Evolutionary conservation across 768 basidiomycete species (phyloP).

Genomic region (Suillus subalutaceus): DNA sequence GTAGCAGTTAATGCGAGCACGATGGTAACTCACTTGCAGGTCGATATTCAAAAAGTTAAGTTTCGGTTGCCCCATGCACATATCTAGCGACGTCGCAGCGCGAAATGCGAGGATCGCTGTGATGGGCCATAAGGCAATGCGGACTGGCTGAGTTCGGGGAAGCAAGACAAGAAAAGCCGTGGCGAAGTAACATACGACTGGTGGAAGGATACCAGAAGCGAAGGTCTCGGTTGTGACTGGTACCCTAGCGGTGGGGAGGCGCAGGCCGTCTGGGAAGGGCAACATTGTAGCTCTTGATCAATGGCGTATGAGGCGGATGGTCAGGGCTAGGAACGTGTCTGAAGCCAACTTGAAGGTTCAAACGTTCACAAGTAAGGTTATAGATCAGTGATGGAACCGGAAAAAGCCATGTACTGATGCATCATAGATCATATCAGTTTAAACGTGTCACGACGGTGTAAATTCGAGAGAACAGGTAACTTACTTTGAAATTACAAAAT

Average conservation of each 20-base stretch:
- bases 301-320: background rate
- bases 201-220: constrained; percentile 41
- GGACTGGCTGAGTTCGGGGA: constrained; percentile 45
- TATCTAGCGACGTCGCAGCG: constrained; percentile 28
- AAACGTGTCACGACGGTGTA: too few relatives aligned
- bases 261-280: constrained; percentile 8
- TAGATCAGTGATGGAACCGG: too few relatives aligned
- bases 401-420: too few relatives aligned
- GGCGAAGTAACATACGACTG: constrained; percentile 46
- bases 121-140: constrained; percentile 49
- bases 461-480: too few relatives aligned
- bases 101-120: constrained; percentile 46
- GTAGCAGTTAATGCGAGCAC: background rate
- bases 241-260: constrained; percentile 11
- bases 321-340: background rate
- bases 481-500: too few relatives aligned
- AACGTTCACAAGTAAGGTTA: background rate
- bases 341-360: background rate
- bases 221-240: constrained; percentile 38
- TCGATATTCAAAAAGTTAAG: constrained; percentile 11
- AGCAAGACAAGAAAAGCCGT: constrained; percentile 53
- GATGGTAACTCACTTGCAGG: constrained; percentile 15
- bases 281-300: background rate
- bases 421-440: too few relatives aligned
- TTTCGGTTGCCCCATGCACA: constrained; percentile 7